phyloP scores from a whole-genome alignment of 129 eudicot genomes.

The Flaveria sonorensis region DNA sequence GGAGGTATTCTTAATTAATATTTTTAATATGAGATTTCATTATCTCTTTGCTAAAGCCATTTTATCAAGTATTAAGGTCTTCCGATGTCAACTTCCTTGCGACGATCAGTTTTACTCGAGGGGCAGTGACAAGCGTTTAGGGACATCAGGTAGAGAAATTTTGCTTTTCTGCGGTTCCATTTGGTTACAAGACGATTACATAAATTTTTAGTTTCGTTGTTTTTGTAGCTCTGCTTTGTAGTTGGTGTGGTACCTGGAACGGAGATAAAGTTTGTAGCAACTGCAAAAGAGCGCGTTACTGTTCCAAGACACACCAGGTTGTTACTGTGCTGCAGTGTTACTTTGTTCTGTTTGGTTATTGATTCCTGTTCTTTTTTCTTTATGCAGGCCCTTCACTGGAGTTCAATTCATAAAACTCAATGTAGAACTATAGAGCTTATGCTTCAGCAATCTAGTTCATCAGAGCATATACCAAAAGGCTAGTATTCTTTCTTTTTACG shows the following conservation, averaged over 20 bases:
- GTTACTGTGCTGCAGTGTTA: conserved; percentile 7
- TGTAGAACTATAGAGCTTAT: conserved; percentile 44
- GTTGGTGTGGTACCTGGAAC: conserved; percentile 98
- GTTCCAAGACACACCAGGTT: conserved; percentile 89
- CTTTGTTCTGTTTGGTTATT: not conserved
- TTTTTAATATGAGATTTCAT: not conserved
- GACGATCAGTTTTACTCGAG: conserved; percentile 65
- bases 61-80: conserved; percentile 69
- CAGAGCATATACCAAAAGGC: conserved; percentile 46
- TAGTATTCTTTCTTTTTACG: conserved; percentile 23
- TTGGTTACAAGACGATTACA: not conserved
- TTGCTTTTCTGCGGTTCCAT: not conserved
- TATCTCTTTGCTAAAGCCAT: not conserved
- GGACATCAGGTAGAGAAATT: conserved; percentile 50
- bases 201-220: conserved; percentile 18
- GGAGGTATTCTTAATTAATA: conserved; percentile 54
- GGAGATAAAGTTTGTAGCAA: conserved; percentile 79
- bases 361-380: not conserved
- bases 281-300: conserved; percentile 72
- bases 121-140: conserved; percentile 59
- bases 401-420: conserved; percentile 50
- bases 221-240: conserved; percentile 67
- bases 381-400: conserved; percentile 70
- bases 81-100: conserved; percentile 76
- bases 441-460: conserved; percentile 39